phyloP scores from a whole-genome alignment of 805 yeast species.

The Clavispora phyllophila region DNA sequence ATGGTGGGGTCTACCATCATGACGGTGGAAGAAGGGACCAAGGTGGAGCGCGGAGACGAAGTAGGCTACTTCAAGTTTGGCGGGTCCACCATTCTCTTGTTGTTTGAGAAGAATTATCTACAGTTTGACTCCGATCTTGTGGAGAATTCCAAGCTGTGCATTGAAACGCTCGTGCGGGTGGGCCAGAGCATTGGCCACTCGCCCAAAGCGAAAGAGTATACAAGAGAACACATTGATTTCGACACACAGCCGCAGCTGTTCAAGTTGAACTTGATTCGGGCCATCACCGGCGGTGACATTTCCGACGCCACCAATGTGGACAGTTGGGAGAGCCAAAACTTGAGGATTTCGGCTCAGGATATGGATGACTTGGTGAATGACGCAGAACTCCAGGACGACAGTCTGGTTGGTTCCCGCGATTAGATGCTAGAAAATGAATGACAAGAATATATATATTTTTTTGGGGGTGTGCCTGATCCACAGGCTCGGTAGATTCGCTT shows the following conservation, averaged over 20 bases:
- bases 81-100: constrained; percentile 76
- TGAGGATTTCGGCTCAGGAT: constrained; percentile 20
- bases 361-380: constrained; percentile 15
- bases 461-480: not conserved
- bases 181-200: constrained; percentile 91
- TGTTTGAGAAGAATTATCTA: constrained; percentile 51
- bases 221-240: constrained; percentile 44
- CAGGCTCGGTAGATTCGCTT: not conserved
- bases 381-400: constrained; percentile 5
- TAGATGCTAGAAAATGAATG: not conserved
- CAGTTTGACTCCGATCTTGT: constrained; percentile 70
- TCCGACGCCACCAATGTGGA: constrained; percentile 24
- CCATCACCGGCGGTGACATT: constrained; percentile 52
- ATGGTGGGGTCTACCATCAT: constrained; percentile 92
- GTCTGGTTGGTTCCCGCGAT: constrained; percentile 3
- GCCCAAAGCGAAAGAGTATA: constrained; percentile 43
- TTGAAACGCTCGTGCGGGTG: constrained; percentile 81
- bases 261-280: constrained; percentile 48
- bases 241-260: constrained; percentile 42
- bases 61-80: constrained; percentile 95
- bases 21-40: constrained; percentile 57
- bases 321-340: constrained; percentile 35
- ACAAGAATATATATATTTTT: constrained; percentile 5
- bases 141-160: constrained; percentile 58
- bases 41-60: constrained; percentile 68